Evolutionary conservation across 1,284 basidiomycete species (phyloP), one percentile per base, ranked within the genome.

Genomic region (Exsudoporus floridanus): DNA sequence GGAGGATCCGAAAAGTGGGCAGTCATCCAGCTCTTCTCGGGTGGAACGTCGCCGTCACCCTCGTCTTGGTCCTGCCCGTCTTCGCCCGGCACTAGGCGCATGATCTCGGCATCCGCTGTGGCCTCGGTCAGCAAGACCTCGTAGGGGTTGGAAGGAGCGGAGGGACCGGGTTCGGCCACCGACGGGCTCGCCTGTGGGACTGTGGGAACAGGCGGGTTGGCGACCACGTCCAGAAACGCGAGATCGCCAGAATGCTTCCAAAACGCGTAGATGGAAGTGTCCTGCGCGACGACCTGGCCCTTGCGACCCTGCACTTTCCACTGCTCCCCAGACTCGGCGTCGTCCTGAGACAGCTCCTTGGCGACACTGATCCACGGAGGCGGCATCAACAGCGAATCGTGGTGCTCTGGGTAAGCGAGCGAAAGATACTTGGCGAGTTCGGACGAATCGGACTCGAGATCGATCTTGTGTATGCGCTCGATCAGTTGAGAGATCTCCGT

Each of bases 241-340:
- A 82, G 34, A 52, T 82, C 80, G 0, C 60, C 50, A 16, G 69
- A 70, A 4, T 63, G 58, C 45, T 67, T 67, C 81, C 81, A 83
- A 52, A 76, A 79, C 0, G 71, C 73, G 57, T 83, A 83, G 0
- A 71, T 27, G 0, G 75, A 75, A 2, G 65, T 56, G 34, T 74
- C 72, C 35, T 64, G 48, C 7, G 19, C 38, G 16, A 54, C 34
- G 14, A 59, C 53, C 62, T 61, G 53, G 38, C 64, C 50, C 53
- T 55, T 46, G 2, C 27, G 50, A 18, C 59, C 59, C 54, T 70
- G 44, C 48, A 14, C 53, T 9, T 60, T 50, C 60, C 66, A 67
- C 37, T 46, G 25, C 33, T 16, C 55, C 14, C 61, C 65, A 8
- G 59, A 50, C 7, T 64, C 63, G 1, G 54, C 31, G 14, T 60